Base-by-base conservation (phyloP, 1,284 basidiomycete species). In the Xanthoconium separans region DNA sequence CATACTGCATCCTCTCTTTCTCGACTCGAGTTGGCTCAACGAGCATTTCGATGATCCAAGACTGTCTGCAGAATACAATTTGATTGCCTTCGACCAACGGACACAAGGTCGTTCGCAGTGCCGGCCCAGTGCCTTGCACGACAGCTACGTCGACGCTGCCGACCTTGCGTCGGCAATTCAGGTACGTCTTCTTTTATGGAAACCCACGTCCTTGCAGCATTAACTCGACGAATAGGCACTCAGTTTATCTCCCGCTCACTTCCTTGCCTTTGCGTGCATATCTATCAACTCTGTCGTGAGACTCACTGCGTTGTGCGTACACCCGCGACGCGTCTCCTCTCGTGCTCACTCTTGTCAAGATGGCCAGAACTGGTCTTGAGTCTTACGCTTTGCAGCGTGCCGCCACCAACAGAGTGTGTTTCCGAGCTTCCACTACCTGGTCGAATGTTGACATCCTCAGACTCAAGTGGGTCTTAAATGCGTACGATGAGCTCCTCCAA, bases 131-230 rank as follows among this genome's bases (percentile, higher is more conserved):
- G 79, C 77, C 6, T 72, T 75, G 37, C 83, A 85, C 62, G 87
- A 90, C 68, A 78, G 78, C 48, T 90, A 87, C 80, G 86, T 89
- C 3, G 82, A 86, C 39, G 85, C 87, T 2, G 89, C 87, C 31
- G 87, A 90, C 72, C 59, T 90, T 41, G 88, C 85, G 3, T 76
- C 81, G 20, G 83, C 81, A 47, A 79, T 80, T 60, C 78, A 83
- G 69, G 87, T 85, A 58, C 49, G 80, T 71, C 45, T 31, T 42
- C 36, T 39, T 43, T 42, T 34, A 29, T 61, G n/a, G 33, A 42
- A 31, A 1, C 13, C 11, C 27, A 27, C 34, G 30, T 22, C 42
- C n/a, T 43, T 45, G 39, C 27, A n/a, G 7, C 34, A 36, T 42
- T 51, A 2, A 52, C 49, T 31, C 18, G 3, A 24, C 33, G 18